Evolutionary conservation across 73 alveolate genomes (phyloP), one percentile per base, ranked within the genome.

Genomic region (Halteria grandinella): DNA sequence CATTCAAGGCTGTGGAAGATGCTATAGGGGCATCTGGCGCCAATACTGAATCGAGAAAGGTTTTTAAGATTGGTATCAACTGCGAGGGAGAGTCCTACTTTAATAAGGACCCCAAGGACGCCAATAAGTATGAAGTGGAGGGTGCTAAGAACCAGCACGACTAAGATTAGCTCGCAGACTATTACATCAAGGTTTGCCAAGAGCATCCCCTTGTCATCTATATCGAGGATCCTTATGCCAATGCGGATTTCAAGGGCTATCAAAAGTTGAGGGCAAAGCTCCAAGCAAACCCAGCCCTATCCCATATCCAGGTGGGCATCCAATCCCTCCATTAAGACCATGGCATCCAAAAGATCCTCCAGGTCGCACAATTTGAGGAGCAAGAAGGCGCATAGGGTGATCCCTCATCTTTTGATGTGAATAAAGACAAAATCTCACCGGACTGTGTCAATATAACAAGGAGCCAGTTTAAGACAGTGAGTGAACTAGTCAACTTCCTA

Each of bases 91-190:
- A 64, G 23, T 49, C 79, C 7, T 84, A 31, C 44, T 84, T 60
- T 44, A 74, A 47, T 24, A 55, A 82, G 10, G 92, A 83, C 47
- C 45, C 84, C 4, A 58, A 72, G 37, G 93, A 84, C 33, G 37
- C 78, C 0, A 72, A 72, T 23, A 84, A 84, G 52, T 84, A 84
- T 32, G 93, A 84, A 32, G 66, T 74, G 55, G 93, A 84, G 36
- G 93, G 93, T 1, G 75, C 78, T 25, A 83, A 83, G 45, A 74
- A 57, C 33, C 58, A 57, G 18, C 58, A 39, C 25, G 92, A 83
- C 52, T 18, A 76, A 12, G 84, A 74, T 25, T 57, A 83, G 33
- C 63, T 83, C 58, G 69, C 63, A 1, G 92, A 83, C 31, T 83
- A 73, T 60, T 83, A 83, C 49, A 34, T 49, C n/a, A 83, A 73